phyloP scores from a whole-genome alignment of 1,139 yeast species.

The Candida neerlandica region DNA sequence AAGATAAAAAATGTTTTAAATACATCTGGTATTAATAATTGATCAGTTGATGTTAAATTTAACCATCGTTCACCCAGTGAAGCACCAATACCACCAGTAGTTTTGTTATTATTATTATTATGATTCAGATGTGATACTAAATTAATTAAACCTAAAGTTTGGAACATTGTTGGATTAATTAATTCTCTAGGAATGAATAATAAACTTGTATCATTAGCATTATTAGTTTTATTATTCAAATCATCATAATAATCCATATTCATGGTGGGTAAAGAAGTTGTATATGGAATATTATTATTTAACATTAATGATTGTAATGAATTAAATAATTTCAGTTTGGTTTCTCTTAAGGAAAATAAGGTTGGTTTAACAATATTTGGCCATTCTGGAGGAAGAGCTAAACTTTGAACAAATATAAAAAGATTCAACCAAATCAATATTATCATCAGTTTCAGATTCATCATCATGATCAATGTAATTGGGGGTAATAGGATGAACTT shows the following conservation, averaged over 20 bases:
- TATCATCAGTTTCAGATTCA: not conserved
- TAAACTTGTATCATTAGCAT: conserved; percentile 15
- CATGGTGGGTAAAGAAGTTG: not conserved
- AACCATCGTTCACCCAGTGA: conserved; percentile 14
- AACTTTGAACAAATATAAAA: not conserved
- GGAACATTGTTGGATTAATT: conserved; percentile 21
- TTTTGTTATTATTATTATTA: no score
- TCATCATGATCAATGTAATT: not conserved
- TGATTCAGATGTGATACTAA: conserved; percentile 16
- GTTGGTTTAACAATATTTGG: conserved; percentile 14
- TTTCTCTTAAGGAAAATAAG: conserved; percentile 13
- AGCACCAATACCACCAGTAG: not conserved
- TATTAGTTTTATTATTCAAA: no score
- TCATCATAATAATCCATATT: not conserved
- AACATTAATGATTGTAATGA: conserved; percentile 14
- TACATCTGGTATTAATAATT: conserved; percentile 24
- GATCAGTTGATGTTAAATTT: conserved; percentile 17
- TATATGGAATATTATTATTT: conserved; percentile 1
- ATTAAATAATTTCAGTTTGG: conserved; percentile 14
- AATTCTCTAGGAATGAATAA: conserved; percentile 27
- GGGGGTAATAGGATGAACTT: no score
- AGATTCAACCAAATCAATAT: not conserved
- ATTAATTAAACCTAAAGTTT: conserved; percentile 24
- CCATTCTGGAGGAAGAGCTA: conserved; percentile 18
- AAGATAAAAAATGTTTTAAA: conserved; percentile 37